Percentiles rank a stretch among this genome's conserved stretches.
Evolutionary conservation across 2,329 filamentous ascomycete species (phyloP).

Genomic region (Elsinoe australis): DNA sequence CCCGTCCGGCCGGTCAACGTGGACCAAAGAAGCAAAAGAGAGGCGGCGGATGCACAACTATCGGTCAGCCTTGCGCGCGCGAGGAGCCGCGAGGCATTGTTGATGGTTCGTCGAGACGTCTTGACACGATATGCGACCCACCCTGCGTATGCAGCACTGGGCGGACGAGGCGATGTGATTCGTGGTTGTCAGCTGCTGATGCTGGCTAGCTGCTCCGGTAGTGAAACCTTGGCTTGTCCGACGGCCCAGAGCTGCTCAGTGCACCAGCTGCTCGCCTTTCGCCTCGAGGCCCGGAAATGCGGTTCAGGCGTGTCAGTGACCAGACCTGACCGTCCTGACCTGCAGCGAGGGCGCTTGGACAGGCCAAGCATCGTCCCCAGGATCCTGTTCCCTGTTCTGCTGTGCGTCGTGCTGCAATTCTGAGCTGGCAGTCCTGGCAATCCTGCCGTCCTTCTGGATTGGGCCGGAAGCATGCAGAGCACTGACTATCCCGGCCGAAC

Average conservation of each 20-base stretch:
- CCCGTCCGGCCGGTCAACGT: too few species aligned
- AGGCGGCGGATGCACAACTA: neutral
- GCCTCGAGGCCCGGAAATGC: conserved; percentile 15
- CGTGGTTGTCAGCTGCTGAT: conserved; percentile 12
- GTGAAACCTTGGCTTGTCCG: conserved; percentile 17
- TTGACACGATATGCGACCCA: conserved; percentile 1
- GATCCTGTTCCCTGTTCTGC: conserved; percentile 15
- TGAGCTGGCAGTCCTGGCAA: conserved; percentile 11
- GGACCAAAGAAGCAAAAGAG: conserved; percentile 3
- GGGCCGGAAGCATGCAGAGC: neutral
- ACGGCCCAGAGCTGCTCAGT: conserved; percentile 4
- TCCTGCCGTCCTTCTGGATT: conserved; percentile 11
- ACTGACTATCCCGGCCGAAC: neutral
- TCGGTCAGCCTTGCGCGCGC: conserved; percentile 12
- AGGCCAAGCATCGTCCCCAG: conserved; percentile 6
- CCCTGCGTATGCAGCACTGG: neutral
- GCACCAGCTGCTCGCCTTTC: conserved; percentile 6
- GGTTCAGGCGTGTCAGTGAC: conserved; percentile 5
- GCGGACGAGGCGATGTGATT: conserved; percentile 9
- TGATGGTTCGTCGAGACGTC: conserved; percentile 6
- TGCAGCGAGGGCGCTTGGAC: conserved; percentile 5
- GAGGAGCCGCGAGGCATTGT: conserved; percentile 4
- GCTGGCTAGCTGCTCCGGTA: conserved; percentile 16
- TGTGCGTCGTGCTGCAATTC: conserved; percentile 3
- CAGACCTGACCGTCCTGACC: neutral